A percentile compares a stretch with the other conserved stretches of the same genome.
phyloP scores from a whole-genome alignment of 2,329 filamentous ascomycete species.

The Pleomassaria siparia region DNA sequence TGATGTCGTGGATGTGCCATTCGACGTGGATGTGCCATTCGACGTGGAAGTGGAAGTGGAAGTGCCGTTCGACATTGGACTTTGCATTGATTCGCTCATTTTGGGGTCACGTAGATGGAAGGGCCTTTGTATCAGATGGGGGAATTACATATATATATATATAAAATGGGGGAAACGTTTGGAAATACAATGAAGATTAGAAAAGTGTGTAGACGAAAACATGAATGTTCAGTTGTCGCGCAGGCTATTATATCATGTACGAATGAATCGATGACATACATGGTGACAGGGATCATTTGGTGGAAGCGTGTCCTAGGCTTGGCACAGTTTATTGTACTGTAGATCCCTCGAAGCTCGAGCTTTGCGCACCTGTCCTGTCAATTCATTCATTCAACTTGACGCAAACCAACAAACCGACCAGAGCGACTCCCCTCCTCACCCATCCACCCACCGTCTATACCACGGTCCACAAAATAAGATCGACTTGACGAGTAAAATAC shows the following conservation, averaged over 20 bases:
- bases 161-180: no score
- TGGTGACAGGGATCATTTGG: slow-evolving; percentile 16
- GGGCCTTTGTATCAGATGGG: background rate
- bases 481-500: no score
- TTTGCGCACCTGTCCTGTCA: background rate
- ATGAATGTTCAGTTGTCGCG: slow-evolving; percentile 14
- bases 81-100: slow-evolving; percentile 5
- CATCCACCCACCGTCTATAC: background rate
- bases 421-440: background rate
- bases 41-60: slow-evolving; percentile 5
- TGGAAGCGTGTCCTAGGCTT: slow-evolving; percentile 2
- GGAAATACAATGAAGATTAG: no score
- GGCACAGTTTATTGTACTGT: no score
- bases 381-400: no score
- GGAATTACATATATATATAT: no score
- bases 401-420: background rate
- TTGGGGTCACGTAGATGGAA: background rate
- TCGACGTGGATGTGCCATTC: no score
- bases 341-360: slow-evolving; percentile 1
- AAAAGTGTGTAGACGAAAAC: slow-evolving; percentile 10
- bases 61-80: slow-evolving; percentile 10
- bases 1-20: slow-evolving; percentile 11
- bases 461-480: background rate
- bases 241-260: background rate
- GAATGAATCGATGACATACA: slow-evolving; percentile 35